A percentile compares a stretch with the other conserved stretches of the same genome.
Evolutionary conservation across 2,329 filamentous ascomycete species (phyloP).

Genomic region (Ceratocystis harringtonii): DNA sequence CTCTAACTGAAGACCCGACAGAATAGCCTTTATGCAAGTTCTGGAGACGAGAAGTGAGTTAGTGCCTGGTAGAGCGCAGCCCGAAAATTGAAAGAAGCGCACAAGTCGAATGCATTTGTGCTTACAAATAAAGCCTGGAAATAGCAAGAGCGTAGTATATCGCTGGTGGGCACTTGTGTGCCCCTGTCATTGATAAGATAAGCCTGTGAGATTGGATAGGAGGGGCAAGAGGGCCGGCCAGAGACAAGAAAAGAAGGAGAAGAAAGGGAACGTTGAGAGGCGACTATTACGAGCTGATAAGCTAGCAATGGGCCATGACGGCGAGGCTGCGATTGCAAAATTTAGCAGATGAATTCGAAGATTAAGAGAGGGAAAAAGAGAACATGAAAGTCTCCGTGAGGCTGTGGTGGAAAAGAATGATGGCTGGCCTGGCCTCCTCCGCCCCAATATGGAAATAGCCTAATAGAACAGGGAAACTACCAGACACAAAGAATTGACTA

Average conservation of each 20-base stretch:
- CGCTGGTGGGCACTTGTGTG: neutral
- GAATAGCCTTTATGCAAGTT: neutral
- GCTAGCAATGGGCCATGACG: neutral
- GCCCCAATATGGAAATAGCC: neutral
- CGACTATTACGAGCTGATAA: neutral
- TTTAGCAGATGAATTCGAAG: neutral
- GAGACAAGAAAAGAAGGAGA: neutral
- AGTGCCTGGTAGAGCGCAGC: neutral
- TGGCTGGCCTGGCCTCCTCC: neutral
- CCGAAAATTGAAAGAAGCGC: no score
- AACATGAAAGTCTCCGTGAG: neutral
- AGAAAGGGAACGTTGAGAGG: neutral
- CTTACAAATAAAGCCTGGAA: neutral
- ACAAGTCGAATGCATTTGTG: neutral
- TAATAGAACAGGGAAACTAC: neutral
- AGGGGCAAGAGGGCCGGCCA: neutral
- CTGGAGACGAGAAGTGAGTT: neutral
- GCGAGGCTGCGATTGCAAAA: neutral
- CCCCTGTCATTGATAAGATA: conserved; percentile 8
- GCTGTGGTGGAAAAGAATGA: neutral
- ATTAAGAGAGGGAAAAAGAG: neutral
- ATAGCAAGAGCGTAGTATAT: neutral
- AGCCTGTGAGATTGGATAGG: neutral
- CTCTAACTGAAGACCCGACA: neutral
- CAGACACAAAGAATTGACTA: neutral